A percentile compares a stretch with the other conserved stretches of the same genome.
Conservation (phyloP, 2,329 filamentous ascomycete species). For the Fusarium sp. region DNA sequence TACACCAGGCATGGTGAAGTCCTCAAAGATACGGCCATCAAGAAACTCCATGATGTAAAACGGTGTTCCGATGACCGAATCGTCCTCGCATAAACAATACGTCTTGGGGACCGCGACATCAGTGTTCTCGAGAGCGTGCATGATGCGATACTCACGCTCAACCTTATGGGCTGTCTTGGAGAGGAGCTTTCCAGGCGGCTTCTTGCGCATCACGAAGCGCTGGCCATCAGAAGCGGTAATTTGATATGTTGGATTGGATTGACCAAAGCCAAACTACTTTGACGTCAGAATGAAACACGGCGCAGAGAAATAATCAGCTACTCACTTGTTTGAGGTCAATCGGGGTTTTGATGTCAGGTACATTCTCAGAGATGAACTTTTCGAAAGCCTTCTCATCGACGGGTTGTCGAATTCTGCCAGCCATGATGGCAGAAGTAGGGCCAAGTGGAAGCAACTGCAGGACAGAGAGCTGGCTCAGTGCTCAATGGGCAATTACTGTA, state of each 20-base stretch:
- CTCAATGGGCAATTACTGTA: background rate
- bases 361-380: constrained; percentile 79
- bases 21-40: constrained; percentile 92
- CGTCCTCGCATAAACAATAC: constrained; percentile 88
- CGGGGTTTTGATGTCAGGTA: constrained; percentile 86
- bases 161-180: constrained; percentile 96
- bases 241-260: constrained; percentile 97
- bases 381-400: constrained; percentile 86
- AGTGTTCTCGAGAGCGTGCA: constrained; percentile 81
- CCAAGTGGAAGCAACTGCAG: background rate
- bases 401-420: constrained; percentile 87
- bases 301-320: background rate
- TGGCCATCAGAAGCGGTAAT: constrained; percentile 77
- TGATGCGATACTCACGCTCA: constrained; percentile 93
- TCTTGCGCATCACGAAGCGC: constrained; percentile 94
- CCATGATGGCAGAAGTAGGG: constrained; percentile 65
- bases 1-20: constrained; percentile 82
- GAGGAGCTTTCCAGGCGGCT: constrained; percentile 92
- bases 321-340: constrained; percentile 88
- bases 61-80: constrained; percentile 81
- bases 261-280: constrained; percentile 89
- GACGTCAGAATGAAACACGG: constrained; percentile 16
- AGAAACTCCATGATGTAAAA: constrained; percentile 99
- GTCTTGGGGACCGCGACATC: constrained; percentile 88
- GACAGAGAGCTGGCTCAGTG: background rate